phyloP scores from a whole-genome alignment of 768 basidiomycete species.

The Scleroderma bovista region DNA sequence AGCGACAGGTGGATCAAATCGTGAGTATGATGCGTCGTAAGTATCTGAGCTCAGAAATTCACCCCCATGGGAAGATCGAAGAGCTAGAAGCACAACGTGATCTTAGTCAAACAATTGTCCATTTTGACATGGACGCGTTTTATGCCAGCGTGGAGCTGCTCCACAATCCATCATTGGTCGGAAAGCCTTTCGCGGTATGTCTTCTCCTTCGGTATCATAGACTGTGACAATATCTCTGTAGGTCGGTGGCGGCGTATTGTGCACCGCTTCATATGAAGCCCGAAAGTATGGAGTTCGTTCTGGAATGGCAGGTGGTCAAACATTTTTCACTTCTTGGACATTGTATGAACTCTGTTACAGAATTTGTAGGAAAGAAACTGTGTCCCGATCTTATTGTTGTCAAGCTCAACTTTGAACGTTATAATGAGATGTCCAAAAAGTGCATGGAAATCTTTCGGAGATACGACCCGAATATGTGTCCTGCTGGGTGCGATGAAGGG shows the following conservation, averaged over 20 bases:
- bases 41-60: neutral
- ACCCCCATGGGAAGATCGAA: slow-evolving; percentile 36
- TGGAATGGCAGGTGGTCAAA: slow-evolving; percentile 84
- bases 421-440: slow-evolving; percentile 61
- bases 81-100: slow-evolving; percentile 76
- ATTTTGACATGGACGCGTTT: slow-evolving; percentile 96
- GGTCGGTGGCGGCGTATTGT: slow-evolving; percentile 81
- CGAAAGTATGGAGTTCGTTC: slow-evolving; percentile 87
- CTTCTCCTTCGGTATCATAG: slow-evolving; percentile 1
- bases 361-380: slow-evolving; percentile 88
- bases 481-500: slow-evolving; percentile 84
- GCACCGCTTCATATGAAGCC: slow-evolving; percentile 90
- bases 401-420: slow-evolving; percentile 50
- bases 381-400: slow-evolving; percentile 85
- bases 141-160: slow-evolving; percentile 77
- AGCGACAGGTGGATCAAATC: slow-evolving; percentile 60
- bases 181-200: slow-evolving; percentile 70
- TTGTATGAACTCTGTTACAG: slow-evolving; percentile 31
- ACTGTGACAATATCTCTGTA: slow-evolving; percentile 13
- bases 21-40: slow-evolving; percentile 40
- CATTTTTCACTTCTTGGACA: neutral
- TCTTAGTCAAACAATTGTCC: slow-evolving; percentile 78
- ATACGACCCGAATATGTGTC: slow-evolving; percentile 72
- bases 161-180: slow-evolving; percentile 54
- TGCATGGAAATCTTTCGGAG: slow-evolving; percentile 65